These are phyloP conservation scores for Cyberlindnera galapagoensis DNA, from an alignment of 805 yeast species.

Conservation along the genomic window DNA sequence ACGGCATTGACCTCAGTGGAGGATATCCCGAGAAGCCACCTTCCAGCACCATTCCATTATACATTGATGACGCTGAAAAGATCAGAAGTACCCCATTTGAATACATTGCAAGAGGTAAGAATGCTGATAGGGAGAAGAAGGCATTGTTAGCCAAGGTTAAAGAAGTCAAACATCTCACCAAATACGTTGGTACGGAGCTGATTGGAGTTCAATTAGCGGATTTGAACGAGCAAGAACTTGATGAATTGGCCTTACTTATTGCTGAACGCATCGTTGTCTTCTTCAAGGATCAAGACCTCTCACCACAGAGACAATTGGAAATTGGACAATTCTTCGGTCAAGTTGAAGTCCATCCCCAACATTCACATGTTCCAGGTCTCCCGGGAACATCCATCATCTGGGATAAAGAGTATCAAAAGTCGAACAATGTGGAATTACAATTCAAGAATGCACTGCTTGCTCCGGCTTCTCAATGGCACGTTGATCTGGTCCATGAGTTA, in stretches of 20 bases:
- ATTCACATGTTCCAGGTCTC: conserved; percentile 28
- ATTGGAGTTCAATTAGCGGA: conserved; percentile 40
- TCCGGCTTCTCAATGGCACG: too few species aligned
- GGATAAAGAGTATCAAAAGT: too few species aligned
- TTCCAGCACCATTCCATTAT: conserved; percentile 31
- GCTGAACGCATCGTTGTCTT: conserved; percentile 48
- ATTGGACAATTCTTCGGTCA: conserved; percentile 21
- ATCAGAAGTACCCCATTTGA: conserved; percentile 28
- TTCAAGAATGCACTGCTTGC: too few species aligned
- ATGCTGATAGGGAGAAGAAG: conserved; percentile 37
- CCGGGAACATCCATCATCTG: too few species aligned
- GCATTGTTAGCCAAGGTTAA: conserved; percentile 35
- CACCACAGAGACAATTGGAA: conserved; percentile 15
- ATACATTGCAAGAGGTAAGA: conserved; percentile 30
- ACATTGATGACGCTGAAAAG: conserved; percentile 33
- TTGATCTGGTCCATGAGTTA: conserved; percentile 48
- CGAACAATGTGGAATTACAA: too few species aligned
- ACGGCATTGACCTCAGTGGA: conserved; percentile 30
- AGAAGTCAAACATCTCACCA: conserved; percentile 37
- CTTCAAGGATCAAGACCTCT: conserved; percentile 24
- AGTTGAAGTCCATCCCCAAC: conserved; percentile 35
- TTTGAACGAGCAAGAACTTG: conserved; percentile 36
- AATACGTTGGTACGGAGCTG: conserved; percentile 43
- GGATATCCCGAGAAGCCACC: conserved; percentile 37
- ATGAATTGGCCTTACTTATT: conserved; percentile 40